A percentile compares a stretch with the other conserved stretches of the same genome.
Evolutionary conservation across 1,284 basidiomycete genomes (phyloP).

Genomic region (Tausonia pullulans): DNA sequence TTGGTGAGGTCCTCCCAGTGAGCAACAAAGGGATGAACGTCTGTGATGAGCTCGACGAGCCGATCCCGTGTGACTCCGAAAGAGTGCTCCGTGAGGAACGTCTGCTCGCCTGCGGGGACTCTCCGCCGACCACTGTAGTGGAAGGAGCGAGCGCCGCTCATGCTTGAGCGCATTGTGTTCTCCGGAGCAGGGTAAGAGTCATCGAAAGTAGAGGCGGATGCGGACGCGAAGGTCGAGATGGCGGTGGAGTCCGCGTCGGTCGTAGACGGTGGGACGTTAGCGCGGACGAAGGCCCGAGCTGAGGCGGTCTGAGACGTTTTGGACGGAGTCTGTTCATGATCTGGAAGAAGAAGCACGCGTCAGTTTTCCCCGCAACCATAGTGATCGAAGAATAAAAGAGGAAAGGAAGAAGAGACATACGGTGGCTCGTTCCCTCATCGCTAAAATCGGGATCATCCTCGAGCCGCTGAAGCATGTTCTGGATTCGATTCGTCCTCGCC

Average conservation of each 20-base stretch:
- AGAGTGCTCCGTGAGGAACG: conserved; percentile 83
- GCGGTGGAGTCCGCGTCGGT: no score
- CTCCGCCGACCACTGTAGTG: conserved; percentile 14
- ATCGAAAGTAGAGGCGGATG: no score
- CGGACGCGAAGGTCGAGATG: no score
- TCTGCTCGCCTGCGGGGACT: conserved; percentile 44
- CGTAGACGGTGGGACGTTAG: no score
- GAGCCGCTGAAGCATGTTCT: conserved; percentile 59
- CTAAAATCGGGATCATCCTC: conserved; percentile 35
- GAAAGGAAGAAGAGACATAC: not conserved
- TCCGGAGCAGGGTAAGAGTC: no score
- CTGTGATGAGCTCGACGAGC: conserved; percentile 84
- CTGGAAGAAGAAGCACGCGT: not conserved
- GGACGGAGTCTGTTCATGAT: conserved; percentile 5
- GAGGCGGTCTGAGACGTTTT: not conserved
- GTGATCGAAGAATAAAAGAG: not conserved
- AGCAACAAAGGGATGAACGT: conserved; percentile 88
- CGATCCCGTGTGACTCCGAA: conserved; percentile 85
- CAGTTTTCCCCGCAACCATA: not conserved
- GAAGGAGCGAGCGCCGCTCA: conserved; percentile 10
- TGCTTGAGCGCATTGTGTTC: no score
- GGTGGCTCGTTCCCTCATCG: no score
- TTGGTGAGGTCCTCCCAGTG: conserved; percentile 73
- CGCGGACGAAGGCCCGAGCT: not conserved
- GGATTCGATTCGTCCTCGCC: conserved; percentile 62